A percentile compares a stretch with the other conserved stretches of the same genome.
Evolutionary conservation across 371 early-diverging fungal species (phyloP).

Genomic region (Syncephalastrum racemosum): DNA sequence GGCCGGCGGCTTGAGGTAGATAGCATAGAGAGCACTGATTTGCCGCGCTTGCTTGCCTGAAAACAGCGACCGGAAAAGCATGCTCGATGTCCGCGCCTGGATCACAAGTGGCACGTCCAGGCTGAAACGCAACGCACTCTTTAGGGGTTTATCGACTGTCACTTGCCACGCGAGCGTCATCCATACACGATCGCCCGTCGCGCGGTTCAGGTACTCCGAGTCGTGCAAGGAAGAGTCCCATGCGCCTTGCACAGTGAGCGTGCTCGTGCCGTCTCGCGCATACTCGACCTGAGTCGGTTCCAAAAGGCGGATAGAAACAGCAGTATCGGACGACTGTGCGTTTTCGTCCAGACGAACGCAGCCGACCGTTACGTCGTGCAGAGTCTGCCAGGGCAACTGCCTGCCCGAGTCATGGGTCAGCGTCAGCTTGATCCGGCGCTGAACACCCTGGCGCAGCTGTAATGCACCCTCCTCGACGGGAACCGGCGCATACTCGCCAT

Average conservation of each 20-base stretch:
- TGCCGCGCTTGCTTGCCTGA: conserved; percentile 31
- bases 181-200: conserved; percentile 44
- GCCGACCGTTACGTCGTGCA: conserved; percentile 47
- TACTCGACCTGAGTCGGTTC: conserved; percentile 30
- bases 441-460: conserved; percentile 78
- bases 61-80: conserved; percentile 33
- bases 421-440: conserved; percentile 69
- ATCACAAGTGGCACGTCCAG: conserved; percentile 50
- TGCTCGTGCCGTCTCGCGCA: conserved; percentile 52
- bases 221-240: conserved; percentile 81
- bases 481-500: conserved; percentile 72
- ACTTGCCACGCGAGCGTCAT: conserved; percentile 49
- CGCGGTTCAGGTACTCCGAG: conserved; percentile 56
- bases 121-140: conserved; percentile 37
- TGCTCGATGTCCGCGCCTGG: conserved; percentile 37
- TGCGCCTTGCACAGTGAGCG: conserved; percentile 48
- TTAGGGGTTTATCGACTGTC: conserved; percentile 37
- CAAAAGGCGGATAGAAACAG: background rate
- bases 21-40: conserved; percentile 45
- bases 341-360: conserved; percentile 52
- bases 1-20: conserved; percentile 54
- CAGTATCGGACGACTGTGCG: conserved; percentile 31
- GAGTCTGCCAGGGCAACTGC: conserved; percentile 59
- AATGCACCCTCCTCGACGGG: conserved; percentile 70
- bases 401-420: conserved; percentile 76